Percentiles rank a stretch among this genome's conserved stretches.
Conservation (phyloP, 805 yeast genomes). For the Pichia cephalocereana region DNA sequence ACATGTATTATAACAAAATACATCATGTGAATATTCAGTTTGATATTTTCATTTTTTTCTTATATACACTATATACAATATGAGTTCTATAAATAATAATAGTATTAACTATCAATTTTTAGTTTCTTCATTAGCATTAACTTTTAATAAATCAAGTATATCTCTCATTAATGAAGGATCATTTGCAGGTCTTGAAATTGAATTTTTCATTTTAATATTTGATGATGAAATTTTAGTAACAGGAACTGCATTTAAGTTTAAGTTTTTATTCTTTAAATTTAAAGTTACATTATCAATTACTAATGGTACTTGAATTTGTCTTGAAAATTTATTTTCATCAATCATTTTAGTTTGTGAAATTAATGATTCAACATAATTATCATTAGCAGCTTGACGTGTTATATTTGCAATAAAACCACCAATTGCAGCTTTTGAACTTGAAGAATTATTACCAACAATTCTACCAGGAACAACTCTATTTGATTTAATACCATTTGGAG, state of each 20-base stretch:
- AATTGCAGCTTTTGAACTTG: constrained; percentile 38
- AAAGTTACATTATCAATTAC: constrained; percentile 20
- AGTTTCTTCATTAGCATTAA: no score
- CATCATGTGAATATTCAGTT: no score
- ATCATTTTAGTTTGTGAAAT: constrained; percentile 20
- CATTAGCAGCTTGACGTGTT: constrained; percentile 14
- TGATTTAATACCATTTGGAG: constrained; percentile 60
- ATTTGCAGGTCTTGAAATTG: not conserved
- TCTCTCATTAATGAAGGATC: not conserved
- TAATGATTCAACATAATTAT: constrained; percentile 12
- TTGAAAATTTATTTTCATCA: constrained; percentile 18
- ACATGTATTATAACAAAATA: no score
- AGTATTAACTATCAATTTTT: no score
- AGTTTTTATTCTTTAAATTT: constrained; percentile 14
- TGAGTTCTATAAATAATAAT: no score
- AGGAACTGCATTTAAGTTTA: constrained; percentile 16
- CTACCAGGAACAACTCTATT: constrained; percentile 60
- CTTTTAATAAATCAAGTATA: not conserved
- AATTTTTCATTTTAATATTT: no score
- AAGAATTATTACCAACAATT: constrained; percentile 35
- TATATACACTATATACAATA: no score
- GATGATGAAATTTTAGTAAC: not conserved
- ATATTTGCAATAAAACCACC: constrained; percentile 34
- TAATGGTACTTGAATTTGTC: constrained; percentile 23
- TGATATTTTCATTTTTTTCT: no score